Conservation (phyloP, 805 yeast genomes). For the Metschnikowia gelsemii region DNA sequence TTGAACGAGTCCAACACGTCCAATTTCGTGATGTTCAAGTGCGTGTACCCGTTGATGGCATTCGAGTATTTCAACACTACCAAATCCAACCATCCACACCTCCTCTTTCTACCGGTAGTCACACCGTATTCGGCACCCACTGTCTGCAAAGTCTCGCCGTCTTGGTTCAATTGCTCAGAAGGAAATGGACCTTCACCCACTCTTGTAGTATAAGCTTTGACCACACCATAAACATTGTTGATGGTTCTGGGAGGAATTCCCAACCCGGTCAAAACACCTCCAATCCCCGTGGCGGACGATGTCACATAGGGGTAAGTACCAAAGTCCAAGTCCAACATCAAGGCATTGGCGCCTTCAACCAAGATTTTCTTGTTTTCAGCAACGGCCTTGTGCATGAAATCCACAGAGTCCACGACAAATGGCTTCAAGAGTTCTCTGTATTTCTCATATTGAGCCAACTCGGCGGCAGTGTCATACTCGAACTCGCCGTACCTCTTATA, state of each 20-base stretch:
- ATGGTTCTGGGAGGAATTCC: constrained; percentile 92
- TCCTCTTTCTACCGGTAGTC: constrained; percentile 97
- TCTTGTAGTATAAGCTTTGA: constrained; percentile 97
- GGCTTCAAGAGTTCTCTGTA: constrained; percentile 78
- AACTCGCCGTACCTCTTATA: constrained; percentile 90
- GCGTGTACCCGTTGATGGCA: constrained; percentile 91
- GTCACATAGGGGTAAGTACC: constrained; percentile 99
- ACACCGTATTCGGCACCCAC: constrained; percentile 98
- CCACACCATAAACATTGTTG: constrained; percentile 87
- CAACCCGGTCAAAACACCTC: constrained; percentile 96
- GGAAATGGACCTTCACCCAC: constrained; percentile 99
- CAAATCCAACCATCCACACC: constrained; percentile 98
- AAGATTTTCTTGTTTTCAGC: constrained; percentile 77
- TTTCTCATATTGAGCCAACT: constrained; percentile 71
- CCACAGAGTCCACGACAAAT: constrained; percentile 90
- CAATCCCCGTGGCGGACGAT: constrained; percentile 92
- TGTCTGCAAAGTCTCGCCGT: constrained; percentile 81
- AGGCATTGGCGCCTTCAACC: constrained; percentile 97
- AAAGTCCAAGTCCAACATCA: constrained; percentile 95
- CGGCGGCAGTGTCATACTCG: constrained; percentile 80
- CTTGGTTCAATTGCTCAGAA: constrained; percentile 86
- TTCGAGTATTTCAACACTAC: constrained; percentile 92
- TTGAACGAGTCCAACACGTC: constrained; percentile 91
- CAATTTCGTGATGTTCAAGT: constrained; percentile 89
- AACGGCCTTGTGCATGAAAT: constrained; percentile 77